These are phyloP conservation scores for Moesziomyces globuligerus DNA, from an alignment of 1,284 basidiomycete genomes.

Conservation along the genomic window DNA sequence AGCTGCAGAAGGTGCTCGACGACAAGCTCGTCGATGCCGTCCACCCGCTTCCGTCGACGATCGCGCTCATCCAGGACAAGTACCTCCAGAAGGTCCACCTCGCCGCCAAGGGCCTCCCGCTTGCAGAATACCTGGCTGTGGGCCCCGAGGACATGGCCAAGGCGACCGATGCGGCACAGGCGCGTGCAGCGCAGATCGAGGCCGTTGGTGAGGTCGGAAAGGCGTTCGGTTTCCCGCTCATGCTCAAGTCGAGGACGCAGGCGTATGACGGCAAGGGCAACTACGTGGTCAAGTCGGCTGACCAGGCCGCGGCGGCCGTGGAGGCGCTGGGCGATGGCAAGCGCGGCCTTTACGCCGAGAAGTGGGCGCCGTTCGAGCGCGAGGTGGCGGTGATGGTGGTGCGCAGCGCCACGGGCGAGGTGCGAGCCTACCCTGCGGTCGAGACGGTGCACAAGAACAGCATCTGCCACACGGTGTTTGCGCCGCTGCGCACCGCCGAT, in stretches of 20 bases:
- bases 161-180: slow-evolving; percentile 70
- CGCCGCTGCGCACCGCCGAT: slow-evolving; percentile 73
- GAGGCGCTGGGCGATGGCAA: slow-evolving; percentile 67
- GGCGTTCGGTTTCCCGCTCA: slow-evolving; percentile 83
- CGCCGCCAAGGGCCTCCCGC: slow-evolving; percentile 70
- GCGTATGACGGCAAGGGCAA: slow-evolving; percentile 98
- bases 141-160: slow-evolving; percentile 70
- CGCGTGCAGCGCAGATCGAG: slow-evolving; percentile 68
- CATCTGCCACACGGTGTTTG: slow-evolving; percentile 91
- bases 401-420: slow-evolving; percentile 75
- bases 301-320: slow-evolving; percentile 76
- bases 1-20: slow-evolving; percentile 72
- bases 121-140: slow-evolving; percentile 75
- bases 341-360: slow-evolving; percentile 83
- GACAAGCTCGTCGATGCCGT: slow-evolving; percentile 70
- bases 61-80: slow-evolving; percentile 95
- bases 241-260: slow-evolving; percentile 93
- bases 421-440: slow-evolving; percentile 87
- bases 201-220: slow-evolving; percentile 43
- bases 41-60: slow-evolving; percentile 85
- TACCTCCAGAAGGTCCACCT: slow-evolving; percentile 83
- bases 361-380: slow-evolving; percentile 87
- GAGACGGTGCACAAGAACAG: slow-evolving; percentile 96
- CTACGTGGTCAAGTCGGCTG: slow-evolving; percentile 75
- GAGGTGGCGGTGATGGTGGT: slow-evolving; percentile 99